phyloP scores from a whole-genome alignment of 352 stramenopile genomes.

The Phytophthora nicotianae region DNA sequence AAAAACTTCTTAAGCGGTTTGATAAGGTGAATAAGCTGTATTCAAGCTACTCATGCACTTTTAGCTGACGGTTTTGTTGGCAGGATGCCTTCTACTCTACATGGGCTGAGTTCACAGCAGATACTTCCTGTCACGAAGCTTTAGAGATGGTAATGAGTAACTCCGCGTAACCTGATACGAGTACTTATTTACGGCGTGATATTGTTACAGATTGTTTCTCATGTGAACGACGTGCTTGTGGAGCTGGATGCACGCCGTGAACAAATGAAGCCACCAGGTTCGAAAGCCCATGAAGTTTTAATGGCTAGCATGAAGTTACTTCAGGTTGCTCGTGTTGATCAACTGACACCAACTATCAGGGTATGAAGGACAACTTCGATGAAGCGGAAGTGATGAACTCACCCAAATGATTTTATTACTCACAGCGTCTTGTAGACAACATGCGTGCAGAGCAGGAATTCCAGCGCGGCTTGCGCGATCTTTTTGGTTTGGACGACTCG shows the following conservation, averaged over 20 bases:
- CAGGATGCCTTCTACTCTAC: slow-evolving; percentile 27
- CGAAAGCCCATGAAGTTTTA: slow-evolving; percentile 43
- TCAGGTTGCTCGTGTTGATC: slow-evolving; percentile 38
- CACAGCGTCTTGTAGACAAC: slow-evolving; percentile 44
- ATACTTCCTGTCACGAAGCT: slow-evolving; percentile 23
- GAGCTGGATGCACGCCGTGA: slow-evolving; percentile 50
- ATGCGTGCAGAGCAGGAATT: slow-evolving; percentile 43
- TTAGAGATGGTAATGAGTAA: slow-evolving; percentile 28
- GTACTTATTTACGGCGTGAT: not conserved
- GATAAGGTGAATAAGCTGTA: slow-evolving; percentile 11
- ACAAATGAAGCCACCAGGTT: slow-evolving; percentile 54
- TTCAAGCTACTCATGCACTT: not conserved
- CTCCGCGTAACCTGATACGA: not conserved
- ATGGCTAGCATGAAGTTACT: slow-evolving; percentile 51
- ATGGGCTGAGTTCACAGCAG: slow-evolving; percentile 10
- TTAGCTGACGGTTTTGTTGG: not conserved
- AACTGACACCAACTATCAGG: slow-evolving; percentile 39
- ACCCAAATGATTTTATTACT: not conserved
- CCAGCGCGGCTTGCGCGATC: slow-evolving; percentile 28
- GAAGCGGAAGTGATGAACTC: not conserved
- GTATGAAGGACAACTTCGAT: slow-evolving; percentile 14
- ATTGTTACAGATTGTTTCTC: slow-evolving; percentile 36
- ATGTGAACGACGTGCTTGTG: slow-evolving; percentile 46
- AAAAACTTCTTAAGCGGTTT: slow-evolving; percentile 34
- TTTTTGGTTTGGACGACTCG: slow-evolving; percentile 46